A percentile compares a stretch with the other conserved stretches of the same genome.
Evolutionary conservation across 495 filamentous ascomycete genomes (phyloP).

Genomic region (Penicillium cataractarum): DNA sequence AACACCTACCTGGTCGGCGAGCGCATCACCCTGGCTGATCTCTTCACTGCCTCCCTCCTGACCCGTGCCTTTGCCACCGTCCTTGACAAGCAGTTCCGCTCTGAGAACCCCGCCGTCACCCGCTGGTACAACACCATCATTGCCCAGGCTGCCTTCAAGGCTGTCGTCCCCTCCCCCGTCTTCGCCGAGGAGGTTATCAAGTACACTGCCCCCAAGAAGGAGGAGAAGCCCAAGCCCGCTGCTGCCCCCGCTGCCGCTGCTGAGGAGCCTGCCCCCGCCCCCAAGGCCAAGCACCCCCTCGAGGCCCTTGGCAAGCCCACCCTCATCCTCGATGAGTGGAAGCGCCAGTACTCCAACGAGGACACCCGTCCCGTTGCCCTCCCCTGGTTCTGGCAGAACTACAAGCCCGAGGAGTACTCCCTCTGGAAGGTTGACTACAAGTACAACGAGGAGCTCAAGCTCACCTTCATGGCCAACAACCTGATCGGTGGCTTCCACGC

Average conservation of each 20-base stretch:
- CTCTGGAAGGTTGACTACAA: constrained; percentile 93
- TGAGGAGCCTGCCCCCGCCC: constrained; percentile 67
- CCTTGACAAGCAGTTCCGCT: constrained; percentile 49
- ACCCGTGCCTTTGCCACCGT: constrained; percentile 35
- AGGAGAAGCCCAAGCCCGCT: constrained; percentile 66
- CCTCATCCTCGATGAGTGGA: constrained; percentile 91
- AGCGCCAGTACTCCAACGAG: constrained; percentile 97
- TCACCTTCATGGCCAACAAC: constrained; percentile 98
- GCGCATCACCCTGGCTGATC: constrained; percentile 93
- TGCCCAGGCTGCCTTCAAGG: constrained; percentile 88
- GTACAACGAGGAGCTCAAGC: constrained; percentile 96
- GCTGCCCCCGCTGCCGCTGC: constrained; percentile 62
- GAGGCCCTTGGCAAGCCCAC: constrained; percentile 81
- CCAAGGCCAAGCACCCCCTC: constrained; percentile 96
- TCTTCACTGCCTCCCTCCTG: constrained; percentile 78
- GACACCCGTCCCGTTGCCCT: constrained; percentile 81
- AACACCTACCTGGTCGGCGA: constrained; percentile 98
- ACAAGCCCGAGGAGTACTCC: constrained; percentile 90
- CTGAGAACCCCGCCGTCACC: constrained; percentile 76
- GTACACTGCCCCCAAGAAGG: constrained; percentile 90
- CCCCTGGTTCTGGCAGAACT: constrained; percentile 98
- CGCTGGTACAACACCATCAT: constrained; percentile 94
- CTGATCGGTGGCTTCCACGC: constrained; percentile 95
- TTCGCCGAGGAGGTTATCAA: constrained; percentile 86
- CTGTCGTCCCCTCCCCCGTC: constrained; percentile 69